Evolutionary conservation across 805 yeast genomes (phyloP), one percentile per base, ranked within the genome.

Genomic region (Naumovozyma castellii): DNA sequence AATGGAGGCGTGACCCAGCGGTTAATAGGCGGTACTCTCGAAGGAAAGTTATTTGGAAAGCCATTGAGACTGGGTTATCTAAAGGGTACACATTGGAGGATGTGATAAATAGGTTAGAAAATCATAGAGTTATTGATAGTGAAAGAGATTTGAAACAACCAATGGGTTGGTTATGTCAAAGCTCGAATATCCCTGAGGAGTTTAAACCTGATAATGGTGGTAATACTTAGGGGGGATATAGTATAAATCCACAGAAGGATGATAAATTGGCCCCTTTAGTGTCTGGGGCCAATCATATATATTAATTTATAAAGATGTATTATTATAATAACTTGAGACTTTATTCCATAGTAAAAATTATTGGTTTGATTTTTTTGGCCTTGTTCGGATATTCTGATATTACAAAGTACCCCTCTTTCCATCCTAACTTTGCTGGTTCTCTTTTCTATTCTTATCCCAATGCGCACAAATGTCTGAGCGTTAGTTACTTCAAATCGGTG

Each of bases 1-100:
- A 70, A 28, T 75, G 81, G 81, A 65, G 80, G 52, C 61, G 72
- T 37, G 77, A 66, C 36, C 65, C 72, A 8, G 76, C 78, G 0
- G 72, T 72, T 22, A 68, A 70, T 39, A 69, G 76, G 44, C 69
- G 76, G 34, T 75, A 71, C 49, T 64, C 72, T 35, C 54, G 81
- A 44, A 59, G 80, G 31, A 73, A 71, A 49, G 71, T 70, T 27
- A 65, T 75, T 18, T 75, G 74, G 55, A 69, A 66, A 44, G 79
- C 79, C 4, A 72, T 75, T 38, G 78, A 75, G 48, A 59, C 47
- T 6, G 80, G 78, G 1, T 48, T 66, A 37, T 46, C 50, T 3
- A 65, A 66, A 46, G 78, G 78, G 0, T 68, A 61, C 44, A 46
- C 65, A 13, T 59, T 71, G 32, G 66, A 66, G 2, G 54, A 62